Evolutionary conservation across 495 filamentous ascomycete genomes (phyloP).

Genomic region (Annulohypoxylon bovei): DNA sequence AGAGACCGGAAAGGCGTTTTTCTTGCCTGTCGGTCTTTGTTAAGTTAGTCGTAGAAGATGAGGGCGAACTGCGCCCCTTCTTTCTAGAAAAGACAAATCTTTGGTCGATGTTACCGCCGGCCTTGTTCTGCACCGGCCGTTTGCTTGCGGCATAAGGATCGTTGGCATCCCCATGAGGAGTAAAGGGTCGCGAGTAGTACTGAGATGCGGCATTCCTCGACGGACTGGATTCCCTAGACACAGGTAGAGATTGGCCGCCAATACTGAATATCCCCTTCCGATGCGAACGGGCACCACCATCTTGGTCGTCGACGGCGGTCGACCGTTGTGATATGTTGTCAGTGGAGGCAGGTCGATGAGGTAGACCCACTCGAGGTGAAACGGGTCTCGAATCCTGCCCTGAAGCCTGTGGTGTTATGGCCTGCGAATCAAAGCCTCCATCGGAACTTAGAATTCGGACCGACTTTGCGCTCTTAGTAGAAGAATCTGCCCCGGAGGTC

Average conservation of each 20-base stretch:
- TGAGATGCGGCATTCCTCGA: constrained; percentile 68
- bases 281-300: constrained; percentile 53
- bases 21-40: constrained; percentile 46
- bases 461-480: constrained; percentile 44
- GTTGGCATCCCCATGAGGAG: constrained; percentile 81
- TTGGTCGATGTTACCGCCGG: constrained; percentile 75
- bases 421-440: constrained; percentile 50
- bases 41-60: constrained; percentile 58
- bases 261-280: constrained; percentile 77
- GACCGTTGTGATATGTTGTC: constrained; percentile 48
- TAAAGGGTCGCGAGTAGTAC: constrained; percentile 73
- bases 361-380: constrained; percentile 46
- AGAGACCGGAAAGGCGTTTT: constrained; percentile 61
- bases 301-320: constrained; percentile 46
- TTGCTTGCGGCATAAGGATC: constrained; percentile 90
- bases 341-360: constrained; percentile 53
- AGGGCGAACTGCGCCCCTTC: constrained; percentile 55
- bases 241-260: constrained; percentile 69
- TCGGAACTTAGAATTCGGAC: constrained; percentile 44
- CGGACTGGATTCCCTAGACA: constrained; percentile 71
- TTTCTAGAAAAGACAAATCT: constrained; percentile 82
- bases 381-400: constrained; percentile 52
- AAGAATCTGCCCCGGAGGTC: constrained; percentile 57
- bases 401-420: constrained; percentile 72
- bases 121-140: constrained; percentile 75